Evolutionary conservation across 768 basidiomycete genomes (phyloP).

Genomic region (Paxillus involutus): DNA sequence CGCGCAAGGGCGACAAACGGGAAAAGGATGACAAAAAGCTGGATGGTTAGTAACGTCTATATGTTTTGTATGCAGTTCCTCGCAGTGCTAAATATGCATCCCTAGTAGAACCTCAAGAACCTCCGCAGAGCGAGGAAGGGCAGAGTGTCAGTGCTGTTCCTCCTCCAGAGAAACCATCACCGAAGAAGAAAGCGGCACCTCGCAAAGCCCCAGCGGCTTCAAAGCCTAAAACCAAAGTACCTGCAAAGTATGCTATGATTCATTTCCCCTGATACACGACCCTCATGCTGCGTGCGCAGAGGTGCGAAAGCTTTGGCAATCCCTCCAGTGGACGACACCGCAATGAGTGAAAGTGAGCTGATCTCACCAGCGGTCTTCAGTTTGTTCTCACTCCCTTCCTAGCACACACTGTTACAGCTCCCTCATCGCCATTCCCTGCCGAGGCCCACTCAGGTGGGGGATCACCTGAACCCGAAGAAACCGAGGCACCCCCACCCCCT

Average conservation of each 20-base stretch:
- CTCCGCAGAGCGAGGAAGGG: slow-evolving; percentile 19
- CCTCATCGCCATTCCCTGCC: slow-evolving; percentile 64
- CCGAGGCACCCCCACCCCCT: slow-evolving; percentile 29
- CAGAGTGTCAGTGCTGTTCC: slow-evolving; percentile 14
- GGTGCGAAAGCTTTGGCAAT: slow-evolving; percentile 25
- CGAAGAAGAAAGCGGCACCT: slow-evolving; percentile 49
- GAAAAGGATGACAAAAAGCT: slow-evolving; percentile 46
- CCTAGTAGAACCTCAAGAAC: slow-evolving; percentile 30
- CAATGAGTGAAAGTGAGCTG: slow-evolving; percentile 61
- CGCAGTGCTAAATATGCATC: slow-evolving; percentile 5
- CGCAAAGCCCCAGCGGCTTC: slow-evolving; percentile 42
- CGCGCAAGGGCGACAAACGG: slow-evolving; percentile 53
- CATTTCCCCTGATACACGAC: background rate
- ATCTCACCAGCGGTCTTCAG: background rate
- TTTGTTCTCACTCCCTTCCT: slow-evolving; percentile 6
- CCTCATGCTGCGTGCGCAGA: slow-evolving; percentile 28
- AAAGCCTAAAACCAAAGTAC: slow-evolving; percentile 33
- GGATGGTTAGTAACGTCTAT: slow-evolving; percentile 37
- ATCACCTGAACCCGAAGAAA: slow-evolving; percentile 52
- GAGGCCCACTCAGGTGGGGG: slow-evolving; percentile 38
- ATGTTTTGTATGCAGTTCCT: slow-evolving; percentile 23
- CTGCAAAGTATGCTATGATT: slow-evolving; percentile 27
- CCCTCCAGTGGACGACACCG: slow-evolving; percentile 47
- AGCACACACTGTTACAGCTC: slow-evolving; percentile 70
- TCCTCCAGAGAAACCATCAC: slow-evolving; percentile 36